phyloP scores from a whole-genome alignment of 345 rosid species.

The Lumnitzera littorea region DNA sequence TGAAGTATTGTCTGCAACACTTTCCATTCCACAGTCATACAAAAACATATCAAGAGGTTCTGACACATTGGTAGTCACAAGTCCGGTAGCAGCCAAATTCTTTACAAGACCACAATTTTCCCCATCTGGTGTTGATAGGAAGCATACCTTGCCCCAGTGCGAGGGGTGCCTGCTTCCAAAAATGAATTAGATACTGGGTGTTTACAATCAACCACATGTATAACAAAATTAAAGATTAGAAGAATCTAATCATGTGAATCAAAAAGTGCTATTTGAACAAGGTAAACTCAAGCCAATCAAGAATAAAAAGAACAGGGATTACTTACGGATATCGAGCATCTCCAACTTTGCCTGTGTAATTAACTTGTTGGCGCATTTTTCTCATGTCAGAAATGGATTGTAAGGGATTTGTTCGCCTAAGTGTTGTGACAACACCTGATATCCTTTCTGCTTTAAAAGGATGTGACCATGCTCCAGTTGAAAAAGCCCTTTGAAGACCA shows the following conservation, averaged over 20 bases:
- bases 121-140: slow-evolving; percentile 91
- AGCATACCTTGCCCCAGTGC: slow-evolving; percentile 96
- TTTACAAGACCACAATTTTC: slow-evolving; percentile 98
- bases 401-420: slow-evolving; percentile 81
- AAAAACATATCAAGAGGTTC: slow-evolving; percentile 41
- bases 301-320: slow-evolving; percentile 1
- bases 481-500: slow-evolving; percentile 87
- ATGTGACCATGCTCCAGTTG: slow-evolving; percentile 98
- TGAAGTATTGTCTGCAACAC: slow-evolving; percentile 43
- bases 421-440: slow-evolving; percentile 86
- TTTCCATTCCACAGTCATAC: slow-evolving; percentile 61
- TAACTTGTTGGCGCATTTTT: slow-evolving; percentile 76
- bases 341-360: slow-evolving; percentile 89
- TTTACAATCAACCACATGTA: too few relatives aligned
- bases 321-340: slow-evolving; percentile 99
- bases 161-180: slow-evolving; percentile 70
- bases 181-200: neutral
- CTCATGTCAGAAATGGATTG: slow-evolving; percentile 80
- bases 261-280: too few relatives aligned
- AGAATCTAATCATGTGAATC: too few relatives aligned
- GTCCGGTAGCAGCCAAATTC: slow-evolving; percentile 73
- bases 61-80: slow-evolving; percentile 46
- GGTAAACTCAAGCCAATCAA: too few relatives aligned
- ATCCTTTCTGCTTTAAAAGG: slow-evolving; percentile 79
- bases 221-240: too few relatives aligned